Conservation (phyloP, 345 rosid species). For the Conringia planisiliqua region DNA sequence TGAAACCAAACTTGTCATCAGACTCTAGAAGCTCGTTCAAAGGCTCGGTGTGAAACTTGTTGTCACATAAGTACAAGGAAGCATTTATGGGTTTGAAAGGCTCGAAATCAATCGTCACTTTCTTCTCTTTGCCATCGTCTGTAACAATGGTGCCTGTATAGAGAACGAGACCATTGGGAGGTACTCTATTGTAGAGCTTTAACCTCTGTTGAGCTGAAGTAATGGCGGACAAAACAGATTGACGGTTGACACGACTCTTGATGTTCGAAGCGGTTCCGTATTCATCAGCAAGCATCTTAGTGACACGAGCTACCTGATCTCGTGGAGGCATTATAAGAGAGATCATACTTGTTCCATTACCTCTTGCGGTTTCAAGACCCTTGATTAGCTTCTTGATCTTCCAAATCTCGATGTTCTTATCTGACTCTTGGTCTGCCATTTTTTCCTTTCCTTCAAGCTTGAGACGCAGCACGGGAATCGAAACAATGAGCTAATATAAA, state of each 20-base stretch:
- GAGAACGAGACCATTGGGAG: slow-evolving; percentile 82
- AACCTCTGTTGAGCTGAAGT: slow-evolving; percentile 92
- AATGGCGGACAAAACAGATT: slow-evolving; percentile 85
- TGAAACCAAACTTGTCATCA: slow-evolving; percentile 90
- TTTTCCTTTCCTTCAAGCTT: not conserved
- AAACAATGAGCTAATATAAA: not conserved
- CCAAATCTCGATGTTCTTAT: slow-evolving; percentile 91
- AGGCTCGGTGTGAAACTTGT: slow-evolving; percentile 87
- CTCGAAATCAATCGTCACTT: slow-evolving; percentile 89
- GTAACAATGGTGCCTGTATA: slow-evolving; percentile 79
- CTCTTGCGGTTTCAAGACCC: slow-evolving; percentile 82
- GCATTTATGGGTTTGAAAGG: slow-evolving; percentile 92
- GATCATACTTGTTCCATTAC: slow-evolving; percentile 93
- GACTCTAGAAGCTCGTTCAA: slow-evolving; percentile 80
- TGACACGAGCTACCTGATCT: slow-evolving; percentile 81
- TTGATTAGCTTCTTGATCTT: slow-evolving; percentile 86
- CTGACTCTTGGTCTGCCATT: slow-evolving; percentile 83
- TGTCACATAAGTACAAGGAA: slow-evolving; percentile 79
- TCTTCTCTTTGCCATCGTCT: slow-evolving; percentile 91
- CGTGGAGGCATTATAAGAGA: slow-evolving; percentile 94
- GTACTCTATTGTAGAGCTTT: slow-evolving; percentile 81
- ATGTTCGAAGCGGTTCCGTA: slow-evolving; percentile 92
- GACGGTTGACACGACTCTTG: slow-evolving; percentile 84
- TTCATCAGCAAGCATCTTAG: slow-evolving; percentile 94
- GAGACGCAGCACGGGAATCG: not conserved